Evolutionary conservation across 2,329 filamentous ascomycete genomes (phyloP).

Genomic region (Penicillium concentricum): DNA sequence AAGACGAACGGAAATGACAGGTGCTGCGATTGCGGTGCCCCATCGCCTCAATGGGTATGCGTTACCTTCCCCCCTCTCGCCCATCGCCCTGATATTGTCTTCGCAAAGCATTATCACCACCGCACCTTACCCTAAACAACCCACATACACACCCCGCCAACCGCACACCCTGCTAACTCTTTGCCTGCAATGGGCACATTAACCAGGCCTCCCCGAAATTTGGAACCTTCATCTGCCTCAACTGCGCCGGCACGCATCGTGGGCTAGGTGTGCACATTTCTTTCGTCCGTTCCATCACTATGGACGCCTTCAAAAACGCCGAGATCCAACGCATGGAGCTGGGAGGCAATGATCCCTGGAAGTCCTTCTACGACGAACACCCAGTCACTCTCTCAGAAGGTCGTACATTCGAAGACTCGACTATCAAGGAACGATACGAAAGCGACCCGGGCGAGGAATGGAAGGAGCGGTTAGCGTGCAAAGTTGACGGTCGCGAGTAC

Average conservation of each 20-base stretch:
- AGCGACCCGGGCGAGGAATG: constrained; percentile 90
- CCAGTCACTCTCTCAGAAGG: constrained; percentile 65
- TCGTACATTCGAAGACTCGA: constrained; percentile 77
- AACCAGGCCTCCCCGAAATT: constrained; percentile 80
- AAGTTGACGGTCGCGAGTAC: constrained; percentile 85
- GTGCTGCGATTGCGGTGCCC: constrained; percentile 94
- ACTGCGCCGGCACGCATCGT: constrained; percentile 90
- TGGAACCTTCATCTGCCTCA: constrained; percentile 96
- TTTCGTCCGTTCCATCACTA: constrained; percentile 94
- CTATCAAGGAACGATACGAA: constrained; percentile 86
- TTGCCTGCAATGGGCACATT: neutral
- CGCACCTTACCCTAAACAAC: neutral
- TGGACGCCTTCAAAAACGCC: constrained; percentile 94
- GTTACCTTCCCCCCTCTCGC: constrained; percentile 4
- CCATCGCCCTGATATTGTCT: neutral
- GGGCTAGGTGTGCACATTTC: constrained; percentile 96
- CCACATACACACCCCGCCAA: neutral
- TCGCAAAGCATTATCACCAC: neutral
- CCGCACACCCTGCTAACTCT: constrained; percentile 1
- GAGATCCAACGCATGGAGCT: constrained; percentile 93
- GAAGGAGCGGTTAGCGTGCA: constrained; percentile 84
- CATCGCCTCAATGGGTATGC: constrained; percentile 93
- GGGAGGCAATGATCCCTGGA: constrained; percentile 87
- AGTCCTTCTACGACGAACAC: constrained; percentile 78
- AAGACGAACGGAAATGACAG: constrained; percentile 84